These are phyloP conservation scores for Xylaria sp. DNA, from an alignment of 2,329 filamentous ascomycete genomes.

Conservation along the genomic window DNA sequence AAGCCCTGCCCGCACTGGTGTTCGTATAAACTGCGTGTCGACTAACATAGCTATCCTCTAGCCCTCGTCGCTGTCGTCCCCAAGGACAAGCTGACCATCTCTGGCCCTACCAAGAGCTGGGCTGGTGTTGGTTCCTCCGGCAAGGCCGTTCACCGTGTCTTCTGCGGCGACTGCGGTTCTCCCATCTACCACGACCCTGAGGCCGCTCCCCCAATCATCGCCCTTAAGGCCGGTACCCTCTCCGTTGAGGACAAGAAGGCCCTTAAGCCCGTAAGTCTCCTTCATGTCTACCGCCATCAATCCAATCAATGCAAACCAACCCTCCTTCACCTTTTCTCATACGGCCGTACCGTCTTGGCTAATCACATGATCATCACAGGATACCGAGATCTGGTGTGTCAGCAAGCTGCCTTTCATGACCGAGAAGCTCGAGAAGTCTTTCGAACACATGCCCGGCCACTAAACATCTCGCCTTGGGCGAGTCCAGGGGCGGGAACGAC, in stretches of 20 bases:
- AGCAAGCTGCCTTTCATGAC: conserved; percentile 77
- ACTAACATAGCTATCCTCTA: conserved; percentile 49
- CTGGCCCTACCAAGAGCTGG: conserved; percentile 73
- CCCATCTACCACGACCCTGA: conserved; percentile 78
- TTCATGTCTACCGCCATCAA: background rate
- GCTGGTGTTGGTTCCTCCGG: conserved; percentile 70
- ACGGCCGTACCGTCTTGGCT: conserved; percentile 6
- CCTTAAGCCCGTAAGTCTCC: conserved; percentile 68
- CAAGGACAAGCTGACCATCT: conserved; percentile 72
- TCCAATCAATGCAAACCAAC: background rate
- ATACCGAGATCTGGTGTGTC: conserved; percentile 76
- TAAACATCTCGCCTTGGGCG: conserved; percentile 23
- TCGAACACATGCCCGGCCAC: conserved; percentile 68
- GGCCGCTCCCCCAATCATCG: conserved; percentile 75
- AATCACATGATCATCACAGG: conserved; percentile 50
- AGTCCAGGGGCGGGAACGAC: conserved; percentile 14
- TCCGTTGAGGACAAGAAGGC: conserved; percentile 73
- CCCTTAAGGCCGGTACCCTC: conserved; percentile 74
- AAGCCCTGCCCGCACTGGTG: background rate
- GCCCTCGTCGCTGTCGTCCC: conserved; percentile 73
- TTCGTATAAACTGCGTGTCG: background rate
- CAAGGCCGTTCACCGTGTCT: conserved; percentile 73
- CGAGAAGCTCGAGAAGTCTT: conserved; percentile 72
- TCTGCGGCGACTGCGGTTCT: conserved; percentile 76
- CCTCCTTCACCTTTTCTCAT: background rate